Conservation (phyloP, 208 protist species). For the Cochliopodium minus region DNA sequence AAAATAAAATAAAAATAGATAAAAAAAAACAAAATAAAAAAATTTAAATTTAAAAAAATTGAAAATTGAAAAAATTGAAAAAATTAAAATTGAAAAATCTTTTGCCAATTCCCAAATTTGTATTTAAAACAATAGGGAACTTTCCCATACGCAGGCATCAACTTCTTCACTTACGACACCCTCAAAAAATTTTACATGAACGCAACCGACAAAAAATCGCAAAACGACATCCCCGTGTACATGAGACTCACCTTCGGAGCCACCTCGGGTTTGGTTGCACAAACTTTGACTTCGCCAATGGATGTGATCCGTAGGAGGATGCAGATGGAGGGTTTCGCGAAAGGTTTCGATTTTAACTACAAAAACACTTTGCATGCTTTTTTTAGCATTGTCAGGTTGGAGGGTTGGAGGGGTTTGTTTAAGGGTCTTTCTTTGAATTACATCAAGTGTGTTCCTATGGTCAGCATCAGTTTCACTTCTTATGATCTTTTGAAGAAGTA, state of each 20-base stretch:
- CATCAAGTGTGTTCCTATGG: conserved; percentile 22
- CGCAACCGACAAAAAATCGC: too few relatives aligned
- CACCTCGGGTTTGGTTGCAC: conserved; percentile 11
- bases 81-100: too few relatives aligned
- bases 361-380: conserved; percentile 10
- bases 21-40: too few relatives aligned
- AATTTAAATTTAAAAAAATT: too few relatives aligned
- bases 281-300: conserved; percentile 24
- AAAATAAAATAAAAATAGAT: too few relatives aligned
- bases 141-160: too few relatives aligned
- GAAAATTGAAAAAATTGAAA: too few relatives aligned
- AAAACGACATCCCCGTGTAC: too few relatives aligned
- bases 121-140: too few relatives aligned
- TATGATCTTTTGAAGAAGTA: conserved; percentile 26
- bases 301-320: conserved; percentile 28
- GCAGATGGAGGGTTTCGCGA: conserved; percentile 12
- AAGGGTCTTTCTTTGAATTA: conserved; percentile 23
- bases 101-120: too few relatives aligned
- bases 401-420: conserved; percentile 24
- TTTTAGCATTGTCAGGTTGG: conserved; percentile 6
- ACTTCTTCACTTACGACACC: too few relatives aligned
- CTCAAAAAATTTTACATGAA: too few relatives aligned
- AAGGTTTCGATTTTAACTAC: background rate
- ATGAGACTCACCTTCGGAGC: conserved; percentile 4
- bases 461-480: conserved; percentile 22